A percentile compares a stretch with the other conserved stretches of the same genome.
These are phyloP conservation scores for Saccharomyces hybrid DNA, from an alignment of 1,139 yeast species.

Conservation along the genomic window DNA sequence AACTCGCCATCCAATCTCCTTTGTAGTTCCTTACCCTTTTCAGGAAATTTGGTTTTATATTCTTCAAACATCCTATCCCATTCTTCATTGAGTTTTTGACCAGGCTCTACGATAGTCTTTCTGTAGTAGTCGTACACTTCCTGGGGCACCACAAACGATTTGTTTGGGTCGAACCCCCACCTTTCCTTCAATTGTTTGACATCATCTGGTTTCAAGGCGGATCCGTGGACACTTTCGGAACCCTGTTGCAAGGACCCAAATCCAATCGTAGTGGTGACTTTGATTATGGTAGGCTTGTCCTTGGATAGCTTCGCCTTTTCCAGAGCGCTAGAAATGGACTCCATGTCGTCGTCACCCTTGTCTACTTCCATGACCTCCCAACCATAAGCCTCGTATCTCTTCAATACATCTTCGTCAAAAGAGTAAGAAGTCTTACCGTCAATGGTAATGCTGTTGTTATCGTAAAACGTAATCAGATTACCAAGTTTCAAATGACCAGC, in stretches of 20 bases:
- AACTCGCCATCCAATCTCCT: conserved; percentile 76
- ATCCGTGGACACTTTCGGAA: conserved; percentile 90
- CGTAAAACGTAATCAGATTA: conserved; percentile 92
- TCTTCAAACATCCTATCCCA: conserved; percentile 62
- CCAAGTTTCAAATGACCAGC: conserved; percentile 96
- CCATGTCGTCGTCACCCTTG: conserved; percentile 75
- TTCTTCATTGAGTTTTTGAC: conserved; percentile 56
- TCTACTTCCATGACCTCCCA: conserved; percentile 80
- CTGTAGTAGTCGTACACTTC: conserved; percentile 70
- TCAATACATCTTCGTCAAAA: conserved; percentile 86
- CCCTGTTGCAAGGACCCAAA: conserved; percentile 83
- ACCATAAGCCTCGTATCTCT: conserved; percentile 86
- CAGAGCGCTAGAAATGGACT: conserved; percentile 66
- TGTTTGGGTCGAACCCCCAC: conserved; percentile 82
- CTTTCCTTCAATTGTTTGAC: conserved; percentile 74
- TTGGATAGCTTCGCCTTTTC: conserved; percentile 53
- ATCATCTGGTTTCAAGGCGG: conserved; percentile 93
- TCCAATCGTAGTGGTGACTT: conserved; percentile 88
- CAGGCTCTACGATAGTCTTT: conserved; percentile 49
- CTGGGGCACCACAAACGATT: conserved; percentile 68
- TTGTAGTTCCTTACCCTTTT: conserved; percentile 66
- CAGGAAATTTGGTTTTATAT: conserved; percentile 66
- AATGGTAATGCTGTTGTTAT: conserved; percentile 93
- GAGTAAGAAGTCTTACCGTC: conserved; percentile 89
- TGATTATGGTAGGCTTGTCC: conserved; percentile 84